phyloP scores from a whole-genome alignment of 176 grass and related monocot genomes.

The Juncus effusus region DNA sequence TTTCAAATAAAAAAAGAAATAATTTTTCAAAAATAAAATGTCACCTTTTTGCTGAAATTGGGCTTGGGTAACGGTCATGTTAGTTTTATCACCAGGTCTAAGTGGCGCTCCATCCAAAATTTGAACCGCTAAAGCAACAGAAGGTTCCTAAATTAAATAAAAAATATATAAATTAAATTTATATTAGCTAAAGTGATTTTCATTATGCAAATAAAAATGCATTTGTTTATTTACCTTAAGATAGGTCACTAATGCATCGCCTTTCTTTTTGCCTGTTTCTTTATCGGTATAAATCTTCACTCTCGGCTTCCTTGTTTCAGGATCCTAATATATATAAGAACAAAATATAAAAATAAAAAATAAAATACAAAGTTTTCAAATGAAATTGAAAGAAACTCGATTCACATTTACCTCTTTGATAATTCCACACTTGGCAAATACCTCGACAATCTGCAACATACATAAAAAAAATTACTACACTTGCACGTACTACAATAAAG shows the following conservation, averaged over 20 bases:
- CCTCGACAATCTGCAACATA: conserved; percentile 79
- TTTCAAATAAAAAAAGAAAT: too few relatives aligned
- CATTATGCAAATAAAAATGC: not conserved
- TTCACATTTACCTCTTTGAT: conserved; percentile 89
- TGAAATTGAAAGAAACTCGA: conserved; percentile 9
- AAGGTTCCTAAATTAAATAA: conserved; percentile 62
- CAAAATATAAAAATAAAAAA: conserved; percentile 15
- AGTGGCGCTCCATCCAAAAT: conserved; percentile 79
- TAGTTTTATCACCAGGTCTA: conserved; percentile 66
- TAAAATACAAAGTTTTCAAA: conserved; percentile 12
- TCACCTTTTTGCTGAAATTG: conserved; percentile 93
- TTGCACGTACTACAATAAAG: not conserved
- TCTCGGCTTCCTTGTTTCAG: conserved; percentile 79
- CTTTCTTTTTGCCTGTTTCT: conserved; percentile 79
- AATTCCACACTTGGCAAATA: conserved; percentile 95
- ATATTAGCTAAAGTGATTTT: conserved; percentile 7
- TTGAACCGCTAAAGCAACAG: conserved; percentile 77
- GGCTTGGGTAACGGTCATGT: conserved; percentile 73
- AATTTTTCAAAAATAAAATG: conserved; percentile 22
- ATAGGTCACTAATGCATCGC: conserved; percentile 84
- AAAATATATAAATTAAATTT: conserved; percentile 10
- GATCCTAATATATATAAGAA: conserved; percentile 49
- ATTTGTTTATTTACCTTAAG: conserved; percentile 51
- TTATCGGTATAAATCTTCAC: conserved; percentile 90
- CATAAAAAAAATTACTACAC: conserved; percentile 11